phyloP scores from a whole-genome alignment of 495 filamentous ascomycete genomes.

The Trypethelium eluteriae region DNA sequence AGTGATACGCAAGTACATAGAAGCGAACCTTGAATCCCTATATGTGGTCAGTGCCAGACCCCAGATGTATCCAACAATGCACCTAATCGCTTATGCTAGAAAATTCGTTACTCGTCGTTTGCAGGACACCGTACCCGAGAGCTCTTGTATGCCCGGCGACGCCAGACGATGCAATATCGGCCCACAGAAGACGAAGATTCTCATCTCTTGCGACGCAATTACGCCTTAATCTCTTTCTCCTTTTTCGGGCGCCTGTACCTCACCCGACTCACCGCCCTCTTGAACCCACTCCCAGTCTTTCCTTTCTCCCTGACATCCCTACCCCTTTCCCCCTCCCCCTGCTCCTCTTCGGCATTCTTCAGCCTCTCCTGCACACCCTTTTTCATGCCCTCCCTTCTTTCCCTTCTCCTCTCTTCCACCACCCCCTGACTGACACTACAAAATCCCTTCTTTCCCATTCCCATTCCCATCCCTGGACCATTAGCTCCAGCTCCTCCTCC shows the following conservation, averaged over 20 bases:
- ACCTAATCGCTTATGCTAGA: not conserved
- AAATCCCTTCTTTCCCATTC: slow-evolving; percentile 66
- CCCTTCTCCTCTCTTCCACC: slow-evolving; percentile 54
- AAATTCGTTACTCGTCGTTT: not conserved
- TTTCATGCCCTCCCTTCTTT: slow-evolving; percentile 41
- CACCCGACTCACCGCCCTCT: slow-evolving; percentile 14
- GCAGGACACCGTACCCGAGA: not conserved
- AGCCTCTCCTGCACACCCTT: slow-evolving; percentile 28
- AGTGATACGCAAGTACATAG: no score
- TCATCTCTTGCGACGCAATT: no score
- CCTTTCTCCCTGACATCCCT: not conserved
- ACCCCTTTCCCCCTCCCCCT: slow-evolving; percentile 32
- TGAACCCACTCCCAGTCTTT: slow-evolving; percentile 12
- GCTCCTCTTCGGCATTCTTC: slow-evolving; percentile 25
- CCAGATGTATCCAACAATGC: no score
- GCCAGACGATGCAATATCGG: not conserved
- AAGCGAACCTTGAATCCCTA: no score
- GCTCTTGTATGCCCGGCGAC: not conserved
- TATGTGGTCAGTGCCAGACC: no score
- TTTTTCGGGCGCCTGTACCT: slow-evolving; percentile 10
- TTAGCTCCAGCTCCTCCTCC: not conserved
- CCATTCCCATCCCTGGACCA: not conserved
- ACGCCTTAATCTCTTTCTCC: slow-evolving; percentile 6
- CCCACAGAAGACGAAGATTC: no score
- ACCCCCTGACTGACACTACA: slow-evolving; percentile 65